Evolutionary conservation across 306 rosid genomes (phyloP), one percentile per base, ranked within the genome.

Genomic region (Trichosanthes truncata): DNA sequence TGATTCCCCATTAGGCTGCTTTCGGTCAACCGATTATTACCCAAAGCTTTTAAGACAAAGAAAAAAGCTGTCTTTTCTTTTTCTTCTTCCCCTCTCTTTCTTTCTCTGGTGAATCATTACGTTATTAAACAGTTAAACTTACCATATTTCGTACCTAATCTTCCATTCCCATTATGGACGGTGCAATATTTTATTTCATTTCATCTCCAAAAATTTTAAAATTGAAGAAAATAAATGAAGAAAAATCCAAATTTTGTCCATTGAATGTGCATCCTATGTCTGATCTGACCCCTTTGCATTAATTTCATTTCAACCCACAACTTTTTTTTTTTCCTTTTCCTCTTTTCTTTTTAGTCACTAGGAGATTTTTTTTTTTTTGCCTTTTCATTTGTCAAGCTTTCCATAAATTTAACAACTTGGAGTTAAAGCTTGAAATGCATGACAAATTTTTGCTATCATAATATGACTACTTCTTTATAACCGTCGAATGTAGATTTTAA

Each of bases 21-120:
- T 78, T 49, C 29, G 45, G 56, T 78, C 81, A 78, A 78, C 61
- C 61, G 48, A 78, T 78, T 78, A 66, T 78, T 48, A 66, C 81
- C 72, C 80, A 78, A 78, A 57, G 80, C 25, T 74, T 77, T 45
- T 45, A 77, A 56, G 72, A 77, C 80, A 77, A 2, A 77, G 12
- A 41, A 77, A 63, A 26, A 78, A 13, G 6, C 57, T 45, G 73
- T 78, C 43, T 46, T 61, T 13, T 77, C 40, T 21, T 13, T 9
- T 1, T 29, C 79, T 20, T 36, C 9, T n/a, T 1, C 41, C 10
- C 1, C 5, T 25, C 43, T 17, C 40, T 25, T 9, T 74, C 55
- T 71, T 10, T 41, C n/a, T 33, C 62, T 51, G 15, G 11, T 48
- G 13, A 74, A 49, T 31, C 49, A 52, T 43, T 46, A 13, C 56